Conservation (phyloP, 805 yeast species). For the Saccharomyces jurei region DNA sequence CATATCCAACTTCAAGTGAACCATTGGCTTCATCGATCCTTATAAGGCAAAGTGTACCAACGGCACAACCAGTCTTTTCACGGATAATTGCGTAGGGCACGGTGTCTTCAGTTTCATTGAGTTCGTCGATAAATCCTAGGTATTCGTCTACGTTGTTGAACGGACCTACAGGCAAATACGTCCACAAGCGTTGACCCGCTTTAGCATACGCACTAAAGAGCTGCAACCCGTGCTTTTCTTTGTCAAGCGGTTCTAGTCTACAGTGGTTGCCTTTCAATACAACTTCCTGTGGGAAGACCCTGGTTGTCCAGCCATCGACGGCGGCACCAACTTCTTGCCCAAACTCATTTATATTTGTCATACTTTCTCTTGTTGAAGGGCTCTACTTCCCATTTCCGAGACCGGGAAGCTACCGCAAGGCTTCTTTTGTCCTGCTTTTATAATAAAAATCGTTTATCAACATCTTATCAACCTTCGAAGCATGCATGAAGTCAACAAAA, state of each 20-base stretch:
- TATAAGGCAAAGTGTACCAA: constrained; percentile 23
- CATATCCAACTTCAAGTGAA: constrained; percentile 25
- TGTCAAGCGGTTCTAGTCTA: constrained; percentile 10
- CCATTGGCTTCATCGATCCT: constrained; percentile 25
- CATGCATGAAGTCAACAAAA: neutral
- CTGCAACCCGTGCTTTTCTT: constrained; percentile 9
- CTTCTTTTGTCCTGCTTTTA: neutral
- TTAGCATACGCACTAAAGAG: constrained; percentile 9
- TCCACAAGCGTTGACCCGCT: constrained; percentile 10
- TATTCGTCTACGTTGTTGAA: constrained; percentile 3
- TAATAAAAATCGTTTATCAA: neutral
- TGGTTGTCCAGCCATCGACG: constrained; percentile 9
- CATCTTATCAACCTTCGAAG: neutral
- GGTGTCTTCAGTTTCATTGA: neutral
- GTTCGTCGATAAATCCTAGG: neutral
- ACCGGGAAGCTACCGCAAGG: neutral
- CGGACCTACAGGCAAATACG: constrained; percentile 14
- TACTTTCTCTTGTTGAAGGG: neutral
- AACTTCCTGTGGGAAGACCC: constrained; percentile 8
- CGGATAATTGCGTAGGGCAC: constrained; percentile 19
- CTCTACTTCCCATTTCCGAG: neutral
- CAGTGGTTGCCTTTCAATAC: constrained; percentile 11
- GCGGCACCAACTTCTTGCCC: constrained; percentile 8
- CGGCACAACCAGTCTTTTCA: constrained; percentile 12
- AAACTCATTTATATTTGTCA: neutral